A percentile compares a stretch with the other conserved stretches of the same genome.
phyloP scores from a whole-genome alignment of 805 yeast species.

The Metschnikowia cerradonensis region DNA sequence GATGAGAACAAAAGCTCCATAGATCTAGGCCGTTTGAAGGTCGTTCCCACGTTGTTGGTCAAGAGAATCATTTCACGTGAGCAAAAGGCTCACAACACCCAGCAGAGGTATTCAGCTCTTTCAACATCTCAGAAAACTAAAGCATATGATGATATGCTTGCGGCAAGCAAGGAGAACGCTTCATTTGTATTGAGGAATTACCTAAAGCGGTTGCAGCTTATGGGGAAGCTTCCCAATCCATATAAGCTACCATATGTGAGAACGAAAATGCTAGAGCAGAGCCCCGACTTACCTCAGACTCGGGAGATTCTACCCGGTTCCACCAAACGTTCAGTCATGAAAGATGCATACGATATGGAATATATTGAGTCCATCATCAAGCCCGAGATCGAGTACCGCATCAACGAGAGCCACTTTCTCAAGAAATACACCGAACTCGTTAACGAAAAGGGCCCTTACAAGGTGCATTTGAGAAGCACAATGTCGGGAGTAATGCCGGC shows the following conservation, averaged over 20 bases:
- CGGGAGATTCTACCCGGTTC: constrained; percentile 22
- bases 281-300: constrained; percentile 11
- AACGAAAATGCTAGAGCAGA: constrained; percentile 8
- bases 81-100: background rate
- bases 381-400: constrained; percentile 31
- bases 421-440: constrained; percentile 20
- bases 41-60: constrained; percentile 7
- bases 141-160: constrained; percentile 13
- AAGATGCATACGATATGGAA: constrained; percentile 30
- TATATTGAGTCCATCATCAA: constrained; percentile 29
- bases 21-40: constrained; percentile 10
- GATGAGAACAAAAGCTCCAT: constrained; percentile 9
- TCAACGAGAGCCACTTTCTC: constrained; percentile 26
- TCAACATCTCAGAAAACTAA: constrained; percentile 1
- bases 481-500: constrained; percentile 30
- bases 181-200: constrained; percentile 23
- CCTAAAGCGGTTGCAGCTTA: constrained; percentile 26
- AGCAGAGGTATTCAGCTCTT: background rate
- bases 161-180: constrained; percentile 14
- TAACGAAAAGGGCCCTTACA: constrained; percentile 34
- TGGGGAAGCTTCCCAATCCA: constrained; percentile 30
- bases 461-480: constrained; percentile 28
- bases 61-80: constrained; percentile 10
- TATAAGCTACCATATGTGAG: constrained; percentile 27
- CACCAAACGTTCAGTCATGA: constrained; percentile 17